Evolutionary conservation across 2,329 filamentous ascomycete species (phyloP).

Genomic region (Pseudogymnoascus sp.): DNA sequence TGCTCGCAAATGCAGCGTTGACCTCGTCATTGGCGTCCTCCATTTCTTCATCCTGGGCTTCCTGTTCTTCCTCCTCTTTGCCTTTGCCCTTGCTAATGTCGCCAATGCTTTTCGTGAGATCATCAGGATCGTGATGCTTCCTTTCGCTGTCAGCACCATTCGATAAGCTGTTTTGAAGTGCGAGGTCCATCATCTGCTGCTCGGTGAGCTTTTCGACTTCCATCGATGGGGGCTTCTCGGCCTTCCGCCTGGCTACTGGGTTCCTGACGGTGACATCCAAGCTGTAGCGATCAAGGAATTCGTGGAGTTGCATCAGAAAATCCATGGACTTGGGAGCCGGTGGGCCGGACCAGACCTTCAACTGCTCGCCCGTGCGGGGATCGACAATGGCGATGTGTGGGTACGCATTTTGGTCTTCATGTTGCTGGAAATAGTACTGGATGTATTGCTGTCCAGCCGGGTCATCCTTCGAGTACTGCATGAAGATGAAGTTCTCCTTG

Average conservation of each 20-base stretch:
- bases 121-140: slow-evolving; percentile 74
- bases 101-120: slow-evolving; percentile 63
- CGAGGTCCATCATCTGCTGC: slow-evolving; percentile 94
- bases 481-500: slow-evolving; percentile 86
- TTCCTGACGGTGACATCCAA: slow-evolving; percentile 84
- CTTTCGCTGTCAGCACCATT: slow-evolving; percentile 36
- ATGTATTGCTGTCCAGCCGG: slow-evolving; percentile 71
- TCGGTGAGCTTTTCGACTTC: slow-evolving; percentile 88
- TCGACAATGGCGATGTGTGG: slow-evolving; percentile 95
- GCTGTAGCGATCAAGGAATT: slow-evolving; percentile 96
- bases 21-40: slow-evolving; percentile 20
- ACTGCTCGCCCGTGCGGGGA: slow-evolving; percentile 89
- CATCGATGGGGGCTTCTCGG: slow-evolving; percentile 59
- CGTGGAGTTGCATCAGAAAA: slow-evolving; percentile 84
- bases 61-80: slow-evolving; percentile 35
- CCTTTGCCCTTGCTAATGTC: slow-evolving; percentile 48
- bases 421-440: slow-evolving; percentile 76
- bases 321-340: slow-evolving; percentile 70
- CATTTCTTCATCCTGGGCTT: slow-evolving; percentile 34
- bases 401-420: slow-evolving; percentile 81
- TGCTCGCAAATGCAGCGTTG: slow-evolving; percentile 54
- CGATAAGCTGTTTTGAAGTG: slow-evolving; percentile 76
- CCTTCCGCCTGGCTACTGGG: slow-evolving; percentile 73
- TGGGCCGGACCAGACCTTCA: slow-evolving; percentile 88
- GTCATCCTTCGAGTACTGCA: slow-evolving; percentile 88